phyloP scores from a whole-genome alignment of 2,329 filamentous ascomycete species.

The Trichoderma harzianum region DNA sequence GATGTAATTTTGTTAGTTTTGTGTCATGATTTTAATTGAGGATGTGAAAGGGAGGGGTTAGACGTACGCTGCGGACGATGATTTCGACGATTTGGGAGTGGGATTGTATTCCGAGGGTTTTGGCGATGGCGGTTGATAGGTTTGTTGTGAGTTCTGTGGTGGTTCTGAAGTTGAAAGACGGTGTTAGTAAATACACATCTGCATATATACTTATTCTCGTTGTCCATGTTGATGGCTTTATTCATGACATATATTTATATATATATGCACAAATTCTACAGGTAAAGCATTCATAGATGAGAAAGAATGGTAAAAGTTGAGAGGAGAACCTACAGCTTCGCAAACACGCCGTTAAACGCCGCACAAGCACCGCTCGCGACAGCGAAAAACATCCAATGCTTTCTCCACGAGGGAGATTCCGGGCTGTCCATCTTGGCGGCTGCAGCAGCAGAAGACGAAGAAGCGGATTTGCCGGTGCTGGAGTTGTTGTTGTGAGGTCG shows the following conservation, averaged over 20 bases:
- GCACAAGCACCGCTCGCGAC: slow-evolving; percentile 73
- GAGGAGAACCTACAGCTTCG: slow-evolving; percentile 65
- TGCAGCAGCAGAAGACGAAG: not conserved
- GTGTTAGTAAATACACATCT: not conserved
- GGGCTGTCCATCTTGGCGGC: not conserved
- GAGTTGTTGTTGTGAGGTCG: not conserved
- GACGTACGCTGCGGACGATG: slow-evolving; percentile 47
- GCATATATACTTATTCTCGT: not conserved
- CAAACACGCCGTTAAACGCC: slow-evolving; percentile 78
- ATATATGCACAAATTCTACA: not conserved
- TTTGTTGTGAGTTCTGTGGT: slow-evolving; percentile 53
- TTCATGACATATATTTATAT: not conserved
- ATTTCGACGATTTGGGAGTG: slow-evolving; percentile 46
- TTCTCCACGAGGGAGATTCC: not conserved
- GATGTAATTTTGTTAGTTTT: not conserved
- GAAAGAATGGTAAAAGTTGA: not conserved
- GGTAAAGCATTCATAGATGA: not conserved
- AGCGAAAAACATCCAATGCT: slow-evolving; percentile 62
- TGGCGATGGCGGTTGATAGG: slow-evolving; percentile 45
- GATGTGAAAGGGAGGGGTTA: not conserved
- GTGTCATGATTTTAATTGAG: not conserved
- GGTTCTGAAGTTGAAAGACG: slow-evolving; percentile 38
- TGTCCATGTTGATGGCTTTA: no score
- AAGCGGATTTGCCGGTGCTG: not conserved
- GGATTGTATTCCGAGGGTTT: slow-evolving; percentile 41